Evolutionary conservation across 164 flowering plant genomes (phyloP).

Genomic region (Berberis thunbergii): DNA sequence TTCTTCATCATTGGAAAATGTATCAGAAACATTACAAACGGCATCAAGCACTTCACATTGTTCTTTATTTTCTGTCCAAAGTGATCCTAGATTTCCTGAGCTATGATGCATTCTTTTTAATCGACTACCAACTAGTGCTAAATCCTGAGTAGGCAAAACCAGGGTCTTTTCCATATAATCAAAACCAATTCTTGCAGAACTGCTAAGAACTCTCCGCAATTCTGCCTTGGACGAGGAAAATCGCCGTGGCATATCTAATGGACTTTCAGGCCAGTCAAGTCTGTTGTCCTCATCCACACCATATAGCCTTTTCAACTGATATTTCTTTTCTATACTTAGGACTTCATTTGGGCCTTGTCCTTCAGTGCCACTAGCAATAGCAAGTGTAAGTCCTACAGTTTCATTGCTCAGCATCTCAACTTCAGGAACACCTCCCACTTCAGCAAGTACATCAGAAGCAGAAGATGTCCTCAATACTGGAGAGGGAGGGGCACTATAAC

Average conservation of each 20-base stretch:
- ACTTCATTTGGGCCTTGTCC: slow-evolving; percentile 12
- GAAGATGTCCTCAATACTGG: slow-evolving; percentile 66
- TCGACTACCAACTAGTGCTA: slow-evolving; percentile 12
- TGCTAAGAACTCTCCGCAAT: slow-evolving; percentile 61
- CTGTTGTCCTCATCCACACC: slow-evolving; percentile 35
- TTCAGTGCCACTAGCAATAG: slow-evolving; percentile 9
- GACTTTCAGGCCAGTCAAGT: slow-evolving; percentile 71
- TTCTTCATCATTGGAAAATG: slow-evolving; percentile 38
- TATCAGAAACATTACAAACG: slow-evolving; percentile 37
- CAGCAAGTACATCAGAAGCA: slow-evolving; percentile 54
- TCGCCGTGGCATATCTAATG: slow-evolving; percentile 47
- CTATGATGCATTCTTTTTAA: slow-evolving; percentile 45
- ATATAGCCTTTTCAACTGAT: slow-evolving; percentile 36
- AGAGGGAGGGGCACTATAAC: slow-evolving; percentile 86
- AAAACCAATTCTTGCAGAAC: slow-evolving; percentile 54
- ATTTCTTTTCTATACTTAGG: slow-evolving; percentile 16
- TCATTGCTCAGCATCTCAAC: slow-evolving; percentile 23
- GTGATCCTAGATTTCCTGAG: slow-evolving; percentile 42
- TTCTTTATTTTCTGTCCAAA: slow-evolving; percentile 30
- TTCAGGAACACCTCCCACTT: slow-evolving; percentile 25
- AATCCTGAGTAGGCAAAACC: slow-evolving; percentile 18
- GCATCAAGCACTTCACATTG: slow-evolving; percentile 29
- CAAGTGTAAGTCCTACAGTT: slow-evolving; percentile 9
- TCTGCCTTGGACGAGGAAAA: slow-evolving; percentile 30
- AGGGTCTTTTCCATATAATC: slow-evolving; percentile 32